These are phyloP conservation scores for Neobulgaria alba DNA, from an alignment of 2,329 filamentous ascomycete species.

Conservation along the genomic window DNA sequence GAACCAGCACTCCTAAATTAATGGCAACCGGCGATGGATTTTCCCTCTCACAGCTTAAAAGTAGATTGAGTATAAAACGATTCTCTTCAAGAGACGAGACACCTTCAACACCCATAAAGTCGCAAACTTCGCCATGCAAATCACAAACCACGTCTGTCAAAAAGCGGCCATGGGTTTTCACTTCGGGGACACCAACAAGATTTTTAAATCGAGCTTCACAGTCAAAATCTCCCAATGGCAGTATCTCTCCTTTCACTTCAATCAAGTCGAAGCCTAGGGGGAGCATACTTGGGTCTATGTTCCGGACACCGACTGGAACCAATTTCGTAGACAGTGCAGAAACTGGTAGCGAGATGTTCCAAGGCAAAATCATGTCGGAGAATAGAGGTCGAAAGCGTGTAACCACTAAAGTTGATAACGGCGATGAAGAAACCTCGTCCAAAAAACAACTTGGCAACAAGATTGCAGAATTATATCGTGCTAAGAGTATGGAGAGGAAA, in stretches of 20 bases:
- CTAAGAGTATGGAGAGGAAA: constrained; percentile 15
- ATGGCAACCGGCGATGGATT: not conserved
- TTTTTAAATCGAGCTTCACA: constrained; percentile 1
- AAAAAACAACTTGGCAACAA: constrained; percentile 14
- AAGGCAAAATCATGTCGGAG: too few relatives aligned
- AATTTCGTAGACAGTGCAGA: too few relatives aligned
- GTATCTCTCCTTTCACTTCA: too few relatives aligned
- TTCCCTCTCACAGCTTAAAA: too few relatives aligned
- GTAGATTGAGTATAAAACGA: too few relatives aligned
- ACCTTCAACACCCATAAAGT: not conserved
- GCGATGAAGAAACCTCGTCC: too few relatives aligned
- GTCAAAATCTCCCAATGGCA: constrained; percentile 3
- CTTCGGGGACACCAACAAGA: not conserved
- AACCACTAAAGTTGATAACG: too few relatives aligned
- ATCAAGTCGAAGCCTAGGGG: too few relatives aligned
- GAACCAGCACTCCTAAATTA: not conserved
- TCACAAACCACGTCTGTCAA: not conserved
- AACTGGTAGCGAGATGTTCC: too few relatives aligned
- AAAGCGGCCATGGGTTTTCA: not conserved
- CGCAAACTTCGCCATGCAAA: not conserved
- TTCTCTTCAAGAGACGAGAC: not conserved
- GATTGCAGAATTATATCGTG: constrained; percentile 19
- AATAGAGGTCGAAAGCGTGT: too few relatives aligned
- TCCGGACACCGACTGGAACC: too few relatives aligned
- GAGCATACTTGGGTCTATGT: too few relatives aligned